These are phyloP conservation scores for Clavispora vitiphila DNA, from an alignment of 805 yeast genomes.

Conservation along the genomic window DNA sequence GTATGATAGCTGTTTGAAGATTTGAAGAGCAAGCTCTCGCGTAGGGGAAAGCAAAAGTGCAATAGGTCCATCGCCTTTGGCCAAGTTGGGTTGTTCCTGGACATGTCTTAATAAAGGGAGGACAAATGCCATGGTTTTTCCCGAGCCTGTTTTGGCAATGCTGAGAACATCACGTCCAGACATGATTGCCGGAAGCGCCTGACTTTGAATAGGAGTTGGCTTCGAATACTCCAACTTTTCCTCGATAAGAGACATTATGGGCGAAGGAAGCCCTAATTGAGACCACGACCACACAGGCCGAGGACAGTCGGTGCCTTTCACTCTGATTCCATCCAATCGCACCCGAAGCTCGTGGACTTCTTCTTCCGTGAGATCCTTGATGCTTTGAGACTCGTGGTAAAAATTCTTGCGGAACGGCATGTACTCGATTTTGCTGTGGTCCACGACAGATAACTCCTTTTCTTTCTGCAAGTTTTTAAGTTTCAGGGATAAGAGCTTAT, in stretches of 20 bases:
- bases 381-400: slow-evolving; percentile 56
- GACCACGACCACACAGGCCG: slow-evolving; percentile 74
- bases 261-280: slow-evolving; percentile 70
- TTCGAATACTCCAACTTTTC: slow-evolving; percentile 45
- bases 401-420: slow-evolving; percentile 57
- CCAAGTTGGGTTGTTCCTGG: slow-evolving; percentile 58
- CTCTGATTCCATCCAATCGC: slow-evolving; percentile 57
- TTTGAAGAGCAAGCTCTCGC: slow-evolving; percentile 85
- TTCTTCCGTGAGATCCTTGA: slow-evolving; percentile 42
- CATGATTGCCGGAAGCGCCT: slow-evolving; percentile 87
- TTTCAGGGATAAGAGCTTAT: slow-evolving; percentile 31
- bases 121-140: slow-evolving; percentile 86
- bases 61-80: slow-evolving; percentile 63
- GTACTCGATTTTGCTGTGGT: slow-evolving; percentile 41
- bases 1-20: slow-evolving; percentile 56
- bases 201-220: slow-evolving; percentile 89
- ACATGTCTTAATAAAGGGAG: slow-evolving; percentile 83
- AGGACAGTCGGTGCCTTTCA: slow-evolving; percentile 54
- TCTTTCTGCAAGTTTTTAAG: slow-evolving; percentile 41
- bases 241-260: slow-evolving; percentile 48
- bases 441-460: slow-evolving; percentile 46
- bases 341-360: slow-evolving; percentile 55
- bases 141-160: slow-evolving; percentile 95
- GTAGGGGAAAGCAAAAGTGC: slow-evolving; percentile 87
- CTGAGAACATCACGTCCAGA: slow-evolving; percentile 87